Evolutionary conservation across 2,329 filamentous ascomycete species (phyloP), one percentile per base, ranked within the genome.

Genomic region (Aspergillus candidus): DNA sequence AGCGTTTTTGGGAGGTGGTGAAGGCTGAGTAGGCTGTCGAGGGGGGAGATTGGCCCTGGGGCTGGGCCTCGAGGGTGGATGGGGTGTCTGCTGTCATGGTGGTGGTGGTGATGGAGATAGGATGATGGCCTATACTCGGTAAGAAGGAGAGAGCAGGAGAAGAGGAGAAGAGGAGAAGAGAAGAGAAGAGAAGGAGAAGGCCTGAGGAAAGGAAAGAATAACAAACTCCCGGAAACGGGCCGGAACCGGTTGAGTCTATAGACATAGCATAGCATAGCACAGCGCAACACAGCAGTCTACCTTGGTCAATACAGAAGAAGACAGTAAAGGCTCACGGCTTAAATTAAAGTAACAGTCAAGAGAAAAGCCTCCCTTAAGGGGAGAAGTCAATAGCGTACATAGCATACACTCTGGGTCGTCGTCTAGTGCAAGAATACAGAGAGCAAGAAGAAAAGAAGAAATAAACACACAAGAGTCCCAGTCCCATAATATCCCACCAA

Each of bases 1-100:
- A 61, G 36, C 55, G 48, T 46, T 66, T 69, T 41, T 68, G 53
- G 27, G 50, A 34, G 17, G 46, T 52, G 29, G 44, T 58, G 44
- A 68, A 68, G 27, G 62, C 18, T 18, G 18, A 18, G 18, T 18
- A 18, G 18, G 18, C 4, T 5, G 18, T 5, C 6, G 18, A 4
- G 3, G 18, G 18, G 18, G 18, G 55, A 10, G 49, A 70, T 62
- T 51, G 41, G 11, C 30, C 37, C 38, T 36, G 34, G 11, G 15
- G 27, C 7, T 40, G 6, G 18, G 38, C 14, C 11, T 43, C 30
- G 15, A 11, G 10, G 33, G 22, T 41, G 38, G 29, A 6, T 35
- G 11, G 6, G 15, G 18, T 18, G 18, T 18, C 18, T 41, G 32
- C 31, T 38, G 33, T 40, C 30, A 38, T 41, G 18, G 22, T 15